Conservation (phyloP, 768 basidiomycete species). For the Phaeotremella fagi region DNA sequence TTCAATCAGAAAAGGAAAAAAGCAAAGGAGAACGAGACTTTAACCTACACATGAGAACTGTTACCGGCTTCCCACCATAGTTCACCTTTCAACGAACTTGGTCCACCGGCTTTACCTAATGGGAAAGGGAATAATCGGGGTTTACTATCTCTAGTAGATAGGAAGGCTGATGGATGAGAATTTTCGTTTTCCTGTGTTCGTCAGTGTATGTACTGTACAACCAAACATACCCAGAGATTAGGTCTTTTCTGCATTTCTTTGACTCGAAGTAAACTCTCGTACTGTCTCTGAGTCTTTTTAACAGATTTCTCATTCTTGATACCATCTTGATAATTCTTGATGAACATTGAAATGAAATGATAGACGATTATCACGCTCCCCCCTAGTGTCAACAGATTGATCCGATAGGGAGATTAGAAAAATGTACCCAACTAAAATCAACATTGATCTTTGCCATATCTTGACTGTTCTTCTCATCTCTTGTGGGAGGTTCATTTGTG, state of each 20-base stretch:
- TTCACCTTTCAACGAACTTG: slow-evolving; percentile 20
- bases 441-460: slow-evolving; percentile 21
- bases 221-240: slow-evolving; percentile 27
- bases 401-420: too few relatives aligned
- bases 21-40: not conserved
- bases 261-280: slow-evolving; percentile 8
- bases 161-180: slow-evolving; percentile 36
- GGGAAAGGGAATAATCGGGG: slow-evolving; percentile 42
- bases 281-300: slow-evolving; percentile 1
- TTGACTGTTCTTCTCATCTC: slow-evolving; percentile 3
- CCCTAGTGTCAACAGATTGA: not conserved
- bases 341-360: slow-evolving; percentile 10
- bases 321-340: slow-evolving; percentile 6
- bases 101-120: slow-evolving; percentile 29
- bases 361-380: slow-evolving; percentile 18
- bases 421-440: slow-evolving; percentile 28
- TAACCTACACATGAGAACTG: slow-evolving; percentile 38
- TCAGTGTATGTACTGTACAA: not conserved
- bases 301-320: too few relatives aligned
- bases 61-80: slow-evolving; percentile 44
- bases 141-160: slow-evolving; percentile 38
- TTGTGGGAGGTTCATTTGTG: slow-evolving; percentile 23
- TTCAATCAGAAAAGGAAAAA: not conserved
- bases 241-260: slow-evolving; percentile 9
- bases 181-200: slow-evolving; percentile 18